A percentile compares a stretch with the other conserved stretches of the same genome.
Conservation (phyloP, 108 stramenopile genomes). For the Conticribra guillardii region DNA sequence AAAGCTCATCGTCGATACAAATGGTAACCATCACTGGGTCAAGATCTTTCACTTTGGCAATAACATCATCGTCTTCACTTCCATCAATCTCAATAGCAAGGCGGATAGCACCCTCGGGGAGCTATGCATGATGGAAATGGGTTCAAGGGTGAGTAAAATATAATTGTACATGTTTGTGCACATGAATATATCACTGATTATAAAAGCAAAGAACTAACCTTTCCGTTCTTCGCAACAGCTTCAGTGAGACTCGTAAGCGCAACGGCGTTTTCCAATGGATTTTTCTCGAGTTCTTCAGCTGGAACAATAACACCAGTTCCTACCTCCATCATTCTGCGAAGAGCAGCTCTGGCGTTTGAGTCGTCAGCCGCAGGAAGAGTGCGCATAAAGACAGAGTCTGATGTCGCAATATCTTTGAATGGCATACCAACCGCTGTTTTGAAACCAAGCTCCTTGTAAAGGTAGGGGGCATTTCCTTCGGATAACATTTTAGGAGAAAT, state of each 20-base stretch:
- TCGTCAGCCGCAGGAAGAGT: slow-evolving; percentile 77
- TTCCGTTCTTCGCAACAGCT: slow-evolving; percentile 72
- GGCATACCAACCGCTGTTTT: slow-evolving; percentile 97
- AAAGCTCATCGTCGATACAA: slow-evolving; percentile 65
- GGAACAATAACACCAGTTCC: slow-evolving; percentile 93
- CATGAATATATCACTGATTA: no score
- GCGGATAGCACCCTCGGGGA: slow-evolving; percentile 88
- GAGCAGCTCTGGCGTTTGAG: slow-evolving; percentile 74
- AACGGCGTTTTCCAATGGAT: slow-evolving; percentile 91
- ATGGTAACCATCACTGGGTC: slow-evolving; percentile 77
- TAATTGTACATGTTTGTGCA: no score
- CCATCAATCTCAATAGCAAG: slow-evolving; percentile 87
- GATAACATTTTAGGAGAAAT: slow-evolving; percentile 83
- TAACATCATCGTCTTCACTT: slow-evolving; percentile 69
- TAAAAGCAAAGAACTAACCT: slow-evolving; percentile 47
- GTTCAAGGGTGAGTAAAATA: no score
- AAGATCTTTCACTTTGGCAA: slow-evolving; percentile 81
- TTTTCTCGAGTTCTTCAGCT: slow-evolving; percentile 82
- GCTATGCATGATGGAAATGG: slow-evolving; percentile 26
- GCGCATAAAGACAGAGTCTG: slow-evolving; percentile 86
- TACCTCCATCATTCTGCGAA: slow-evolving; percentile 91
- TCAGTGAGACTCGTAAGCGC: slow-evolving; percentile 87
- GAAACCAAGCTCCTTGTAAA: slow-evolving; percentile 92
- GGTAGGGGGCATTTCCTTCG: slow-evolving; percentile 77
- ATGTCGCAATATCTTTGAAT: slow-evolving; percentile 96